Evolutionary conservation across 2,329 filamentous ascomycete species (phyloP), one percentile per base, ranked within the genome.

Genomic region (Colletotrichum godetiae): DNA sequence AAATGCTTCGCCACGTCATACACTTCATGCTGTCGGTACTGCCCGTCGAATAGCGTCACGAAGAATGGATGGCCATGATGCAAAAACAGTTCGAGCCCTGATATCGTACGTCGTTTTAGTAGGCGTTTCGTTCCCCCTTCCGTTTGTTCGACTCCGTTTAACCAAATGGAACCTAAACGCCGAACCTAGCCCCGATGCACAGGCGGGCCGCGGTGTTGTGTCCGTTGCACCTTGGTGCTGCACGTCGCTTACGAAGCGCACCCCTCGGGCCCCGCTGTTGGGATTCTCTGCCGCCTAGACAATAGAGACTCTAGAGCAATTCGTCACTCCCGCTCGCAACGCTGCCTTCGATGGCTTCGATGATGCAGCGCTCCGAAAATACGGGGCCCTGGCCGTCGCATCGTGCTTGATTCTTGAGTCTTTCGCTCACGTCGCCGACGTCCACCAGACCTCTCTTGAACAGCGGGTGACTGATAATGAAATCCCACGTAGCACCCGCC

Each of bases 321-420:
- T 97, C 94, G 81, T 98, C 95, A 58, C 91, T 93, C 22, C 93
- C 93, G 77, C 90, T 92, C 27, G 92, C 91, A 35, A 93, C 92
- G 79, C 95, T 96, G 78, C 93, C 89, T 81, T 94, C 90, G 75
- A 98, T 95, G 19, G 94, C 94, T 74, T 87, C 85, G 56, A 91
- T 82, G 19, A 98, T 92, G 57, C 91, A 90, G 29, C 88, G 85
- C 81, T 98, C 95, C 74, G 93, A 92, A 78, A 98, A 98, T 53
- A 97, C 95, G 2, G 95, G 95, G 0, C 95, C 93, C 79, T 95
- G 92, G 2, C 95, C 95, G 82, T 98, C 94, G 80, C 95, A 98
- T 78, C 92, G 91, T 22, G 94, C 94, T 78, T 90, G 85, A 22
- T 88, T 87, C 84, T 94, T 95, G 66, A 98, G 85, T 13, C 91